Percentiles rank a stretch among this genome's conserved stretches.
phyloP scores from a whole-genome alignment of 108 stramenopile genomes.

The Nitzschia inconspicua region DNA sequence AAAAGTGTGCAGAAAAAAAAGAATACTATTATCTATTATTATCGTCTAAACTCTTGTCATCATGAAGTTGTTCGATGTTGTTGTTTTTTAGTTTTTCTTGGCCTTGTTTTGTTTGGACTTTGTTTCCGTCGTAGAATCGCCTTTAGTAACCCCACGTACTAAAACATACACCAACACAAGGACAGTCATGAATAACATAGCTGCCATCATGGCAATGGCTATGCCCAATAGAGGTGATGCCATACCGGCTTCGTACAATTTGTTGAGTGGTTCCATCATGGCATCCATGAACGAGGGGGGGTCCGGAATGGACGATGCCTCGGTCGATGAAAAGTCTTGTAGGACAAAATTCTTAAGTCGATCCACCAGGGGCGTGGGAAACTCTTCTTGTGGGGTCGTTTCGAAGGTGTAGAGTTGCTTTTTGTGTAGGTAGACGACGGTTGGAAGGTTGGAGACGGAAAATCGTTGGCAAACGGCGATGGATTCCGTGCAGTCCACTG shows the following conservation, averaged over 20 bases:
- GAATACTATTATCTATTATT: background rate
- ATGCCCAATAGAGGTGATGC: background rate
- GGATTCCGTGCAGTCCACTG: constrained; percentile 45
- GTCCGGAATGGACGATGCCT: constrained; percentile 9
- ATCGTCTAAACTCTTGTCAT: background rate
- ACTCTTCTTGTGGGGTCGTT: constrained; percentile 1
- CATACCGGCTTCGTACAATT: constrained; percentile 3
- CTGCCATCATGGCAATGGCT: constrained; percentile 12
- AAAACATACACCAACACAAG: constrained; percentile 11
- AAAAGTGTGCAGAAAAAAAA: background rate
- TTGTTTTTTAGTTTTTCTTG: constrained; percentile 11
- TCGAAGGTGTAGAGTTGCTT: constrained; percentile 46
- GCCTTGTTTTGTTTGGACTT: constrained; percentile 5
- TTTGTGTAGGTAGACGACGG: constrained; percentile 54
- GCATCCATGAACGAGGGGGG: constrained; percentile 18
- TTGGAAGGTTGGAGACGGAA: constrained; percentile 38
- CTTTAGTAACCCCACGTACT: background rate
- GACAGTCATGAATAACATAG: constrained; percentile 14
- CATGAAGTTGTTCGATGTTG: background rate
- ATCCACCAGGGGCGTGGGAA: background rate
- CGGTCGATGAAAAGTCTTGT: background rate
- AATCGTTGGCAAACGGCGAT: constrained; percentile 41
- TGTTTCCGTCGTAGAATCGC: background rate
- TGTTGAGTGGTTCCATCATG: constrained; percentile 3
- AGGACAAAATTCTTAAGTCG: constrained; percentile 29